Evolutionary conservation across 495 filamentous ascomycete genomes (phyloP).

Genomic region (Penicillium soppii): DNA sequence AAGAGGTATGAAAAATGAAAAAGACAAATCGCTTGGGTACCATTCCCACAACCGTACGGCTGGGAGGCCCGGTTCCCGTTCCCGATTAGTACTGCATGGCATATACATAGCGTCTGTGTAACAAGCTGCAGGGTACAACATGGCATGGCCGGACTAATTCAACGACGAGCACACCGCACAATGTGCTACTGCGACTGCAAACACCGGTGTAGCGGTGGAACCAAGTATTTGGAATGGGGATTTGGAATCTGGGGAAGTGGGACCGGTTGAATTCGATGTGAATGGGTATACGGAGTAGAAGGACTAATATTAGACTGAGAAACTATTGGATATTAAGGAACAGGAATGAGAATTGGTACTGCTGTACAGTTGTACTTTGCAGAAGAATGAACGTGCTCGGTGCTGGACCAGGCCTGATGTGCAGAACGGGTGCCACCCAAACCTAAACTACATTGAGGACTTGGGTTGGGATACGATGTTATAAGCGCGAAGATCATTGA

Average conservation of each 20-base stretch:
- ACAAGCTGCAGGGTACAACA: neutral
- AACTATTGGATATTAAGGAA: neutral
- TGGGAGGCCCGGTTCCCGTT: neutral
- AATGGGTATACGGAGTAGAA: no score
- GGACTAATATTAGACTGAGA: neutral
- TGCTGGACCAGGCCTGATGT: no score
- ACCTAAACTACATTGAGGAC: no score
- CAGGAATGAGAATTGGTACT: no score
- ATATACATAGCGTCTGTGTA: slow-evolving; percentile 10
- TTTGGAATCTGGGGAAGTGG: neutral
- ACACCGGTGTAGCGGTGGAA: neutral
- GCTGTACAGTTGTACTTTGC: no score
- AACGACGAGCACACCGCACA: slow-evolving; percentile 2
- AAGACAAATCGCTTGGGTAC: neutral
- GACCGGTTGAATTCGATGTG: no score
- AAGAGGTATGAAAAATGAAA: neutral
- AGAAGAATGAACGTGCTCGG: no score
- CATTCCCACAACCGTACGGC: neutral
- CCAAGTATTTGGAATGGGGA: neutral
- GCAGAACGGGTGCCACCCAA: no score
- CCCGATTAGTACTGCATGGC: slow-evolving; percentile 5
- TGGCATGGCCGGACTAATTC: neutral
- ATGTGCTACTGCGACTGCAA: no score
- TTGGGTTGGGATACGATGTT: no score
- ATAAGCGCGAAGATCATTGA: no score